Evolutionary conservation across 169 alveolate genomes (phyloP).

Genomic region (Cryptosporidium canis): DNA sequence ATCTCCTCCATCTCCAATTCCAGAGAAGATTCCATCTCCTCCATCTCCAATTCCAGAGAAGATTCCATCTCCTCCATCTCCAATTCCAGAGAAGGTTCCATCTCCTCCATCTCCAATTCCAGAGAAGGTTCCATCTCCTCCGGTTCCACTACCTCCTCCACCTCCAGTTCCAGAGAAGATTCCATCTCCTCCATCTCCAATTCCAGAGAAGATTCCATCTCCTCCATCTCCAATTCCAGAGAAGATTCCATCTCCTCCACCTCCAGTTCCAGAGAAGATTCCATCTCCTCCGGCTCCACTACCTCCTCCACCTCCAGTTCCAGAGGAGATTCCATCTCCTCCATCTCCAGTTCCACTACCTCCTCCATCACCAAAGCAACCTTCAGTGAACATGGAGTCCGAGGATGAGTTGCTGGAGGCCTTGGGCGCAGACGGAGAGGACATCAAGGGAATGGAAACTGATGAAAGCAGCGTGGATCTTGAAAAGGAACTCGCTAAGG

Average conservation of each 20-base stretch:
- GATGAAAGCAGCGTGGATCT: slow-evolving; percentile 21
- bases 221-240: not conserved
- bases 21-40: not conserved
- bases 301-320: slow-evolving; percentile 2
- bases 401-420: slow-evolving; percentile 1
- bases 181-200: not conserved
- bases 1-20: not conserved
- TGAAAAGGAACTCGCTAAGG: slow-evolving; percentile 1
- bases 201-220: not conserved
- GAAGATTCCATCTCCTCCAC: not conserved
- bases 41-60: not conserved
- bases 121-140: not conserved
- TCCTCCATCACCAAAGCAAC: not conserved
- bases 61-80: too few species aligned
- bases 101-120: not conserved
- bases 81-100: not conserved
- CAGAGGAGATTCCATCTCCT: not conserved
- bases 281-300: not conserved
- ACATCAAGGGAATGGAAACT: slow-evolving; percentile 13
- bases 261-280: not conserved
- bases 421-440: slow-evolving; percentile 33
- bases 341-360: not conserved
- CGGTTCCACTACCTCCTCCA: not conserved
- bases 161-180: not conserved
- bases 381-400: not conserved